phyloP scores from a whole-genome alignment of 1,139 yeast genomes.

The Magnusiomyces paraingens region DNA sequence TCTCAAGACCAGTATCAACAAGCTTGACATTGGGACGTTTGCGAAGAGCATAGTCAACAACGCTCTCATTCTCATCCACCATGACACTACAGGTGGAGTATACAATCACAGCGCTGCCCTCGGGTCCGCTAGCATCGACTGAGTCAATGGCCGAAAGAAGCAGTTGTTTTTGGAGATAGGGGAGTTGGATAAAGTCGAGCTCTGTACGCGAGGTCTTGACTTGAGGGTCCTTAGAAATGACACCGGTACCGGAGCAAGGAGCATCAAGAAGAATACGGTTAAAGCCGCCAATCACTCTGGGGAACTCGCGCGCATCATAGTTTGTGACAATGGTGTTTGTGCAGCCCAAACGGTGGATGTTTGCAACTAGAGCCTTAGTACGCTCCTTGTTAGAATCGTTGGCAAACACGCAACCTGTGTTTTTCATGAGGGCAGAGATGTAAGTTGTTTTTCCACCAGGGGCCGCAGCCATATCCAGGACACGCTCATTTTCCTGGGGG shows the following conservation, averaged over 20 bases:
- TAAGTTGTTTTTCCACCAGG: conserved; percentile 99
- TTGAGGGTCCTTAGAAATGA: conserved; percentile 93
- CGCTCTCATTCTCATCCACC: conserved; percentile 97
- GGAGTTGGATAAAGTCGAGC: conserved; percentile 93
- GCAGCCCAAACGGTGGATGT: conserved; percentile 95
- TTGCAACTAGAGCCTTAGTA: conserved; percentile 93
- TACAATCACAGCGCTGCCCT: conserved; percentile 83
- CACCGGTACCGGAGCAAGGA: conserved; percentile 99
- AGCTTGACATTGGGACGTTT: conserved; percentile 94
- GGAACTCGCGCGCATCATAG: conserved; percentile 97
- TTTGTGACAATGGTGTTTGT: conserved; percentile 94
- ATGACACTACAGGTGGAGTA: conserved; percentile 98
- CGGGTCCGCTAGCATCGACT: conserved; percentile 82
- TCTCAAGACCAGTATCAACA: conserved; percentile 88
- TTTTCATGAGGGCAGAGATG: conserved; percentile 93
- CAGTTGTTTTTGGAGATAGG: conserved; percentile 92
- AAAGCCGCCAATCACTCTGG: conserved; percentile 96
- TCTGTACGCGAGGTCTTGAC: conserved; percentile 93
- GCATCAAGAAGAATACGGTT: conserved; percentile 95
- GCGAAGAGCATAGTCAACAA: conserved; percentile 94
- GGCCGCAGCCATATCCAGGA: conserved; percentile 98
- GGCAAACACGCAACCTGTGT: conserved; percentile 95
- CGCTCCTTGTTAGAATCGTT: conserved; percentile 95
- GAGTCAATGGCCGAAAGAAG: conserved; percentile 94
- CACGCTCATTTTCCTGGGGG: conserved; percentile 92